Evolutionary conservation across 2,329 filamentous ascomycete genomes (phyloP).

Genomic region (Claviceps sp.): DNA sequence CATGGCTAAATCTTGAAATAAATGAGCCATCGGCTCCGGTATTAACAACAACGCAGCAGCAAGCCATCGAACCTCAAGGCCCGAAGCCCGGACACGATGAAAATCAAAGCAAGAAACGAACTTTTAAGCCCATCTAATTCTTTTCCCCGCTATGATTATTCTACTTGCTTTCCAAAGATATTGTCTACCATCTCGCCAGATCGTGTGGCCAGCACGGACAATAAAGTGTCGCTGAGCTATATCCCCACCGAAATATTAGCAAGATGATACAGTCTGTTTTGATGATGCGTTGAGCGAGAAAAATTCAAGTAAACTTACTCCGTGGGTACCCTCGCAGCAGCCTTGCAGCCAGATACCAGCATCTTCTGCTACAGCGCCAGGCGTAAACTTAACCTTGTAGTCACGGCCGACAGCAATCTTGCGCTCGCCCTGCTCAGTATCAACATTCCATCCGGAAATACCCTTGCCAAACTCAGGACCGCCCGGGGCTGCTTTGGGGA

Average conservation of each 20-base stretch:
- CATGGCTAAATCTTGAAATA: too few species aligned
- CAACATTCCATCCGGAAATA: constrained; percentile 28
- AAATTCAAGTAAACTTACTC: constrained; percentile 43
- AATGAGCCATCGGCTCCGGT: too few species aligned
- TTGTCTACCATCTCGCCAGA: constrained; percentile 67
- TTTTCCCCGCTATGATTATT: too few species aligned
- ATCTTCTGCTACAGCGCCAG: constrained; percentile 52
- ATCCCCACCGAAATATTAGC: constrained; percentile 2
- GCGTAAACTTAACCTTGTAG: constrained; percentile 62
- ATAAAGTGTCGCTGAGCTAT: constrained; percentile 65
- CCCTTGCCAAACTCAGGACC: constrained; percentile 19
- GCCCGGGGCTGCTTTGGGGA: constrained; percentile 36
- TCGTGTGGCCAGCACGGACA: constrained; percentile 63
- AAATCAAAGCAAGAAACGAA: background rate
- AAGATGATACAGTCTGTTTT: background rate
- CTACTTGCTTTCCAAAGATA: constrained; percentile 40
- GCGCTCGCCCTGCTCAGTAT: constrained; percentile 23
- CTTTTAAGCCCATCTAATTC: background rate
- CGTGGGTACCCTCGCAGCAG: constrained; percentile 85
- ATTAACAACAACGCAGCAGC: too few species aligned
- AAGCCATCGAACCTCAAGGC: too few species aligned
- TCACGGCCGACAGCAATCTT: constrained; percentile 59
- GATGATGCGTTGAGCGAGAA: background rate
- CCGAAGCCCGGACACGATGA: too few species aligned
- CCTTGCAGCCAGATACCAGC: constrained; percentile 88